phyloP scores from a whole-genome alignment of 1,284 basidiomycete genomes.

The Ustilago xerochloae region DNA sequence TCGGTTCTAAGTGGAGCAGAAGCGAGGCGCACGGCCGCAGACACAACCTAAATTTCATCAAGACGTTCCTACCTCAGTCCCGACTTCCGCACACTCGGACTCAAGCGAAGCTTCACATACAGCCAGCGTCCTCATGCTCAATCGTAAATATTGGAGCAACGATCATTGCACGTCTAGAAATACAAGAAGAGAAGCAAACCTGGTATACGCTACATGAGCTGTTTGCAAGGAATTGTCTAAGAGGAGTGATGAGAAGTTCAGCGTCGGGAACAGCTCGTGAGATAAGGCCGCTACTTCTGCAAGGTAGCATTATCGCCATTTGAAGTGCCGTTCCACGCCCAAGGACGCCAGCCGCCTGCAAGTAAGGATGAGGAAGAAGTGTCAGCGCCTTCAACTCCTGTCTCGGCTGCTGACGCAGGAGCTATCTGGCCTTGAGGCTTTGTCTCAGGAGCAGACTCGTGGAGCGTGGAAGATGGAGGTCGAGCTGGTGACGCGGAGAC shows the following conservation, averaged over 20 bases:
- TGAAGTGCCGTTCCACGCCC: slow-evolving; percentile 24
- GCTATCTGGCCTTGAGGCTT: too few relatives aligned
- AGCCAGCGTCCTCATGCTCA: neutral
- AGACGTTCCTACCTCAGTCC: too few relatives aligned
- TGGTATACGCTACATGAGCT: slow-evolving; percentile 28
- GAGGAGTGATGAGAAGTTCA: neutral
- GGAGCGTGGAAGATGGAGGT: neutral
- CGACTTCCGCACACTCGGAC: neutral
- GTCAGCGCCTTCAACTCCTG: neutral
- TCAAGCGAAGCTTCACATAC: neutral
- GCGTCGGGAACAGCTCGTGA: neutral
- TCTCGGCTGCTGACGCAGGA: too few relatives aligned
- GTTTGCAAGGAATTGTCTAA: neutral
- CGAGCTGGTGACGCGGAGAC: neutral
- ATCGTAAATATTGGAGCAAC: neutral
- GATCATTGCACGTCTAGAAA: slow-evolving; percentile 17
- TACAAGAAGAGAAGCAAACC: slow-evolving; percentile 18
- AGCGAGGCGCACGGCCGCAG: neutral
- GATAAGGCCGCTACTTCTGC: slow-evolving; percentile 2
- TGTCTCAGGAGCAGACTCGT: neutral
- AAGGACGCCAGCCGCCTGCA: slow-evolving; percentile 33
- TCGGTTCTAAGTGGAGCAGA: too few relatives aligned
- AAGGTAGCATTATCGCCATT: slow-evolving; percentile 1
- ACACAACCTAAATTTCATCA: too few relatives aligned
- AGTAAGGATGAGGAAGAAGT: slow-evolving; percentile 9